phyloP scores from a whole-genome alignment of 768 basidiomycete genomes.

The Termitomyces sp. region DNA sequence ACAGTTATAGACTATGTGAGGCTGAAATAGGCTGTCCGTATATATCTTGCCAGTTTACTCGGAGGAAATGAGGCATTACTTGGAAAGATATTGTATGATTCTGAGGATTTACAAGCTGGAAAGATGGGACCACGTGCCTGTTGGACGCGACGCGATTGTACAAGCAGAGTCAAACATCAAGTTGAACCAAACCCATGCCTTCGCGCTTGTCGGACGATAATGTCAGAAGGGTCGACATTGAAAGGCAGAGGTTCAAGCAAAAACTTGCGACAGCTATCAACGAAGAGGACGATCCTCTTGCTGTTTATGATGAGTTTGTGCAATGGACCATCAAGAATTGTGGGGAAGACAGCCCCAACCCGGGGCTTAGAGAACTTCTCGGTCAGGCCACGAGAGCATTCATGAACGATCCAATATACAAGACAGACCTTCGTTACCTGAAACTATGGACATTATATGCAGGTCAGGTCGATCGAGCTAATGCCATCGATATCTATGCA shows the following conservation, averaged over 20 bases:
- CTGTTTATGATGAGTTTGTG: conserved; percentile 80
- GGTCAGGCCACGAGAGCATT: conserved; percentile 82
- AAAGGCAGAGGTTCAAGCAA: conserved; percentile 30
- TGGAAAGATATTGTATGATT: too few species aligned
- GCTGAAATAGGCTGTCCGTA: too few species aligned
- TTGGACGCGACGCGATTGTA: conserved; percentile 14
- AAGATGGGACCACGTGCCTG: conserved; percentile 9
- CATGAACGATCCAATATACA: conserved; percentile 77
- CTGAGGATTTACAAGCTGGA: too few species aligned
- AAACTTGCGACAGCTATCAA: conserved; percentile 46
- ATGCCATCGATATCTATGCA: conserved; percentile 65
- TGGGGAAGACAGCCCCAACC: conserved; percentile 56
- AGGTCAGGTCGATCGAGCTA: conserved; percentile 65
- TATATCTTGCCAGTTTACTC: too few species aligned
- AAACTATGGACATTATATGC: conserved; percentile 91
- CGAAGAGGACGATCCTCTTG: conserved; percentile 84
- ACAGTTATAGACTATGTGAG: too few species aligned
- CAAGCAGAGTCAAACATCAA: conserved; percentile 11
- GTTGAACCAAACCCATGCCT: conserved; percentile 13
- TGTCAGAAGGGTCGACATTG: conserved; percentile 19
- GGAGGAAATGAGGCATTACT: too few species aligned
- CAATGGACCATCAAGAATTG: conserved; percentile 87
- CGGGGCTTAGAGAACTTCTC: conserved; percentile 74
- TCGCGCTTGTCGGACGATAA: conserved; percentile 13
- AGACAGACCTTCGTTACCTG: conserved; percentile 83